Conservation (phyloP, 2,329 filamentous ascomycete genomes). For the Pseudogymnoascus sp. region DNA sequence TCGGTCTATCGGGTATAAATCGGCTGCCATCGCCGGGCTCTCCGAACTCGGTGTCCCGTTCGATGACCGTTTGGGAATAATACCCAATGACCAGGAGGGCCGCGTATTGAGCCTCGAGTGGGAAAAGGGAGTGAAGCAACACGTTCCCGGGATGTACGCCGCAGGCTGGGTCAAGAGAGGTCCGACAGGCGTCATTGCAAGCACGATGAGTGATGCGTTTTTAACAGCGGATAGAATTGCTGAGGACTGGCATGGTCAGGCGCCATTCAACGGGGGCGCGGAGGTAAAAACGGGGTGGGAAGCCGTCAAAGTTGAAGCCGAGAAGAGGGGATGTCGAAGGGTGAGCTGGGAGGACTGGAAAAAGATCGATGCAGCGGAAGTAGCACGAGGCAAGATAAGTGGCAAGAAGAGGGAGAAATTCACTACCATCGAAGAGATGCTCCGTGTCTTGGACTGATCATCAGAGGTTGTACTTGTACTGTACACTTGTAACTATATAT, state of each 20-base stretch:
- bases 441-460: slow-evolving; percentile 40
- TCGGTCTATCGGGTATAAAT: slow-evolving; percentile 91
- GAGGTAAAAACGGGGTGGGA: slow-evolving; percentile 60
- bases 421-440: slow-evolving; percentile 50
- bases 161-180: slow-evolving; percentile 95
- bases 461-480: neutral
- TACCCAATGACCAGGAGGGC: slow-evolving; percentile 75
- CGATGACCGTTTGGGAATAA: slow-evolving; percentile 63
- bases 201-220: slow-evolving; percentile 93
- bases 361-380: slow-evolving; percentile 74
- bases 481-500: slow-evolving; percentile 7
- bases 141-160: slow-evolving; percentile 74
- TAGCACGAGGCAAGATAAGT: slow-evolving; percentile 50
- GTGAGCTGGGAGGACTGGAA: slow-evolving; percentile 84
- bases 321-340: slow-evolving; percentile 47
- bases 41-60: slow-evolving; percentile 69
- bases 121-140: slow-evolving; percentile 58
- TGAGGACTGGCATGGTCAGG: slow-evolving; percentile 58
- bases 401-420: slow-evolving; percentile 78
- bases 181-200: slow-evolving; percentile 90
- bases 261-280: slow-evolving; percentile 41
- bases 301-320: slow-evolving; percentile 56
- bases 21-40: slow-evolving; percentile 68
- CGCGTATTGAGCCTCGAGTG: slow-evolving; percentile 65
- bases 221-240: slow-evolving; percentile 76